A percentile compares a stretch with the other conserved stretches of the same genome.
phyloP scores from a whole-genome alignment of 1,139 yeast species.

The Yamadazyma sp. region DNA sequence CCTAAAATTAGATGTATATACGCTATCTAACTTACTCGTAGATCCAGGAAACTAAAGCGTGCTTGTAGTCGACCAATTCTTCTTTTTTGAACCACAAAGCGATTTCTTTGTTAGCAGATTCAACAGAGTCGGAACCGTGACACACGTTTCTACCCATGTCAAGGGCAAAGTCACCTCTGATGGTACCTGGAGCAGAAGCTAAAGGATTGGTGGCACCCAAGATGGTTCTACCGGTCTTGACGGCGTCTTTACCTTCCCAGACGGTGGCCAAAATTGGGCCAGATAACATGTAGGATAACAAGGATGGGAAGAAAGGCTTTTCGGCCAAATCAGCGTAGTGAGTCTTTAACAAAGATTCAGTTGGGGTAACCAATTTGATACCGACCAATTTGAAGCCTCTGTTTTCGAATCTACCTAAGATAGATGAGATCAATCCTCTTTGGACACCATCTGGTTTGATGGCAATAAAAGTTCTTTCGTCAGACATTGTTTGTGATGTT shows the following conservation, averaged over 20 bases:
- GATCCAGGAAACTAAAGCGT: conserved; percentile 82
- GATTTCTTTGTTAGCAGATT: conserved; percentile 95
- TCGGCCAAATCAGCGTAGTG: conserved; percentile 95
- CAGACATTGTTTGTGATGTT: conserved; percentile 35
- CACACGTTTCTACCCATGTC: conserved; percentile 99
- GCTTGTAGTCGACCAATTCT: conserved; percentile 91
- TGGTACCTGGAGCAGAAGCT: conserved; percentile 97
- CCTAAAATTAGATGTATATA: too few relatives aligned
- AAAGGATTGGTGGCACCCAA: conserved; percentile 99
- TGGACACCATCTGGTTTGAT: conserved; percentile 99
- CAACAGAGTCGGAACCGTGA: conserved; percentile 99
- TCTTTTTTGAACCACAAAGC: conserved; percentile 97
- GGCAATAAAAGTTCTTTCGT: conserved; percentile 98
- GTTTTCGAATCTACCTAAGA: conserved; percentile 92
- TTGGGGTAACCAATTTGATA: conserved; percentile 86
- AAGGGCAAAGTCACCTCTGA: conserved; percentile 95
- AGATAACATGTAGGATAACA: conserved; percentile 93
- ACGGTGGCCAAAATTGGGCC: conserved; percentile 99
- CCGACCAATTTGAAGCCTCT: conserved; percentile 98
- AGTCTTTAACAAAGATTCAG: conserved; percentile 83
- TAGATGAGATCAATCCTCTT: conserved; percentile 92
- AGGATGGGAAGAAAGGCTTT: conserved; percentile 97
- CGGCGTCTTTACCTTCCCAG: conserved; percentile 99
- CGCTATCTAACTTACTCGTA: conserved; percentile 66
- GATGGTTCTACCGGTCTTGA: conserved; percentile 96